Percentiles rank a stretch among this genome's conserved stretches.
Evolutionary conservation across 495 filamentous ascomycete species (phyloP).

Genomic region (Rhypophila decipiens): DNA sequence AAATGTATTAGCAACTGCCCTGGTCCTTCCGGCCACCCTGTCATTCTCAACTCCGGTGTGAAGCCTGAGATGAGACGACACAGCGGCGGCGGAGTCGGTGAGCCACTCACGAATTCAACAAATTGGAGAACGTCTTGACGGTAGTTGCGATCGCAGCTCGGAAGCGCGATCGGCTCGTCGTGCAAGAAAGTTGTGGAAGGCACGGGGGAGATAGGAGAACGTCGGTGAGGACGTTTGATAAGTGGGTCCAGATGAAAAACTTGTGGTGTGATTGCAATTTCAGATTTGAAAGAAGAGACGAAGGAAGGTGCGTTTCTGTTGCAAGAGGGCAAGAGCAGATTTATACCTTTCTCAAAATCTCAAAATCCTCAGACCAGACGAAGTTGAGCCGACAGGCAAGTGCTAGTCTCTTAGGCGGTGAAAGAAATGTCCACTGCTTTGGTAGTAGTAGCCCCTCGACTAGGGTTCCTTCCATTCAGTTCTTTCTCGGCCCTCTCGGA

Average conservation of each 20-base stretch:
- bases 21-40: background rate
- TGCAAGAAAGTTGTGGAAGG: background rate
- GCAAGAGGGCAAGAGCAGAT: constrained; percentile 1
- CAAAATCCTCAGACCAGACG: background rate
- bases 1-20: background rate
- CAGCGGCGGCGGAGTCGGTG: constrained; percentile 1
- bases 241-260: no score
- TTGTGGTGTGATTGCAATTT: no score
- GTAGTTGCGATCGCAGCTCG: constrained; percentile 49
- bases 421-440: background rate
- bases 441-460: background rate
- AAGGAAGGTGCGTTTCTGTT: constrained; percentile 2
- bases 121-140: constrained; percentile 88
- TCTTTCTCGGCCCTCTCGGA: background rate
- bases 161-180: constrained; percentile 41
- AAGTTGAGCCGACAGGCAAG: background rate
- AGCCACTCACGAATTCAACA: constrained; percentile 82
- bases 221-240: no score
- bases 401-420: constrained; percentile 1
- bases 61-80: background rate
- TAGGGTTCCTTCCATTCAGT: background rate
- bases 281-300: constrained; percentile 8
- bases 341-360: background rate
- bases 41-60: background rate
- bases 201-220: constrained; percentile 1